phyloP scores from a whole-genome alignment of 2,329 filamentous ascomycete species.

The Apiospora saccharicola region DNA sequence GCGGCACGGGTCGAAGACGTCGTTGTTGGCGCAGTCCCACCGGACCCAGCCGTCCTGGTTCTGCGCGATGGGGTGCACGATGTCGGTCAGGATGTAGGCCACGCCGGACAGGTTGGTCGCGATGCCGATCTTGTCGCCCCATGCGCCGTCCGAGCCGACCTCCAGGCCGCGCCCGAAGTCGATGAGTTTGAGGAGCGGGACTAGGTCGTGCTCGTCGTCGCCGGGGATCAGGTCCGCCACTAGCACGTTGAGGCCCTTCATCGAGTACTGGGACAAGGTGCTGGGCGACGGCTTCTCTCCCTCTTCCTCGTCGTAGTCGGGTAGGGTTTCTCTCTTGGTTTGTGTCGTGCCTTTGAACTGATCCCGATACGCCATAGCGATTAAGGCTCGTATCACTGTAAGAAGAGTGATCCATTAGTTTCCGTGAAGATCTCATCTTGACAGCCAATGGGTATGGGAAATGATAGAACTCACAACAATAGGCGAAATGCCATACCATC shows the following conservation, averaged over 20 bases:
- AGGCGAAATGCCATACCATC: neutral
- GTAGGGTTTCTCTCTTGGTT: neutral
- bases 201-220: neutral
- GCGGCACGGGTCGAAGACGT: neutral
- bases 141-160: neutral
- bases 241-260: slow-evolving; percentile 11
- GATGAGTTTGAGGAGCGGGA: neutral
- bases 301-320: neutral
- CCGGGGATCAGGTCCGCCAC: neutral
- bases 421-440: too few species aligned
- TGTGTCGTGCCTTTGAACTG: neutral
- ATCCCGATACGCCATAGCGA: neutral
- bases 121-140: neutral
- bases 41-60: neutral
- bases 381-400: neutral
- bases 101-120: neutral
- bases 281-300: neutral
- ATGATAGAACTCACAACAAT: slow-evolving; percentile 3
- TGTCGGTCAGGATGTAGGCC: neutral
- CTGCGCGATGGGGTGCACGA: neutral
- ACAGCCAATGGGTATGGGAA: too few species aligned
- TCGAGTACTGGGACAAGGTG: neutral
- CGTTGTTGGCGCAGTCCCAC: neutral
- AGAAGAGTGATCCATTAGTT: too few species aligned
- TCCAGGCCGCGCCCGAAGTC: neutral